Evolutionary conservation across 805 yeast genomes (phyloP), one percentile per base, ranked within the genome.

Genomic region (Wickerhamomyces ciferrii): DNA sequence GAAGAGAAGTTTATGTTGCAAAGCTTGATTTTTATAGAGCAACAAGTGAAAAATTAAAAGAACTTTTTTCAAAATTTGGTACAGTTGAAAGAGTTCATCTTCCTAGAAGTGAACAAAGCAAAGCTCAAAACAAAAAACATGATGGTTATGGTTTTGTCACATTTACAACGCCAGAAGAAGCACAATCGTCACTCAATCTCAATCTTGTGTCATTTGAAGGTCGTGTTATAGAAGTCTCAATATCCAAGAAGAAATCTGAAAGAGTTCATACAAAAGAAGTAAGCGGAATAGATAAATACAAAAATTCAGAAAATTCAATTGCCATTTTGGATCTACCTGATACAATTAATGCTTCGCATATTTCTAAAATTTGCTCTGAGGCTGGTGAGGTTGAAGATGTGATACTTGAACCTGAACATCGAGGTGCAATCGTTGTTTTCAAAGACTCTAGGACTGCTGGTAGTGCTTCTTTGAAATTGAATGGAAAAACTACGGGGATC

Each of bases 131-230:
- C 2, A 60, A 59, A 32, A 66, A 63, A 29, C 66, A 81, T 55
- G 79, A 78, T 41, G 91, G 92, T 0, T 82, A 74, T 60, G 96
- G 84, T 0, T 85, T 87, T 56, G 64, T 87, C 0, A 67, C 77
- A 0, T 85, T 79, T 53, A 47, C 56, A 2, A 61, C 63, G 0
- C 58, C 62, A 9, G 71, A 68, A 1, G 73, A 70, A 3, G 86
- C 89, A 0, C 55, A 63, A 0, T 58, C 59, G 4, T 81, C 88
- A 0, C 51, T 81, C 13, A 56, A 60, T 10, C 50, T 72, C 41
- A 69, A 81, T 50, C 67, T 70, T 9, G 53, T 64, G 0, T 60
- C 63, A 3, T 49, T 84, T 2, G 70, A 69, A 36, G 81, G 75
- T 0, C 62, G 86, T 39, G 61, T 54, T 0, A 65, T 87, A 2